A percentile compares a stretch with the other conserved stretches of the same genome.
Conservation (phyloP, 2,329 filamentous ascomycete species). For the Malbranchea cinnamomea region DNA sequence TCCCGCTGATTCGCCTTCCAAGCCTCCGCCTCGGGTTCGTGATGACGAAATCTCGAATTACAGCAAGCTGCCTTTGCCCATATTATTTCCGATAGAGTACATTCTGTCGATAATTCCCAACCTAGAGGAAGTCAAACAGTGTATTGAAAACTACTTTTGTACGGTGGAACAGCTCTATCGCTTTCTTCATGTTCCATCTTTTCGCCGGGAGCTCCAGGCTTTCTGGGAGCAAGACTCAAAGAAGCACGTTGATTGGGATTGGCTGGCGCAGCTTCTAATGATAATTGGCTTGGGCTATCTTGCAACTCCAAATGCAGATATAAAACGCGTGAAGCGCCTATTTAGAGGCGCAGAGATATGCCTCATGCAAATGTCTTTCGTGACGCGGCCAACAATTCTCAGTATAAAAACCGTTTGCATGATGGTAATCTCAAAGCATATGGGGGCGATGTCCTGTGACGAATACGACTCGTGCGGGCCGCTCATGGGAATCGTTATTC, state of each 20-base stretch:
- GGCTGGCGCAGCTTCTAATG: constrained; percentile 11
- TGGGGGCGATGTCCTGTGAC: constrained; percentile 10
- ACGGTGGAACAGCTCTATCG: constrained; percentile 41
- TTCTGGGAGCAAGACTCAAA: too few relatives aligned
- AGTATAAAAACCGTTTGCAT: constrained; percentile 11
- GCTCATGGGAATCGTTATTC: constrained; percentile 20
- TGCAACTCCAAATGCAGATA: constrained; percentile 5
- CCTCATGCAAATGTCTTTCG: constrained; percentile 10
- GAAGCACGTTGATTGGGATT: constrained; percentile 7
- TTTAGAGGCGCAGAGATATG: constrained; percentile 10
- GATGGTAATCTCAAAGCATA: constrained; percentile 11
- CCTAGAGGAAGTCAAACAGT: constrained; percentile 25
- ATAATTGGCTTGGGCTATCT: constrained; percentile 10
- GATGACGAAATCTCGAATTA: constrained; percentile 3
- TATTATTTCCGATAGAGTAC: constrained; percentile 7
- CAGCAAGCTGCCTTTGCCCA: not conserved
- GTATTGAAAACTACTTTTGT: constrained; percentile 40
- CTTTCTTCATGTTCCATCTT: constrained; percentile 42
- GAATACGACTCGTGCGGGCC: constrained; percentile 12
- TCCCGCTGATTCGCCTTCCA: not conserved
- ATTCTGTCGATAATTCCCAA: constrained; percentile 7
- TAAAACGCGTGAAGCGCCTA: constrained; percentile 5
- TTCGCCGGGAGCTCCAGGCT: constrained; percentile 39
- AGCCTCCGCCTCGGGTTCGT: not conserved
- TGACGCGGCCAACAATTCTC: constrained; percentile 8